Evolutionary conservation across 805 yeast species (phyloP), one percentile per base, ranked within the genome.

Genomic region (Debaryomyces castellii): DNA sequence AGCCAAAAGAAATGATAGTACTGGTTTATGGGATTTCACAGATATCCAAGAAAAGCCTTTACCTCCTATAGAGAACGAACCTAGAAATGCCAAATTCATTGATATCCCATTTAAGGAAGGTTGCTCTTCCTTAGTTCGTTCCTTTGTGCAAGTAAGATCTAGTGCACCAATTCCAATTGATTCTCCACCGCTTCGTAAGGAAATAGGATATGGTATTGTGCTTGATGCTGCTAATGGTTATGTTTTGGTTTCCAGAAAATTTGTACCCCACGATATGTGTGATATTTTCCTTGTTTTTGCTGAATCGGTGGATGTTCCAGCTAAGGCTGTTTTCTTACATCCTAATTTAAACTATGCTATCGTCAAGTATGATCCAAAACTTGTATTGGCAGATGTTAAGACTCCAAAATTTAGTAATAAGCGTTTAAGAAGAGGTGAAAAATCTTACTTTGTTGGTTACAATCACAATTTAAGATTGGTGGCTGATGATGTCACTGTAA

Each of bases 311-410:
- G 81, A 84, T 51, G 77, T 90, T 11, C 89, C 95, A 0, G 97
- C 85, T 1, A 74, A 81, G 51, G 94, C 90, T 21, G 82, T 82
- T 18, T 91, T 89, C 55, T 69, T 89, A 57, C 97, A 90, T 60
- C 97, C 97, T 27, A 81, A 88, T 30, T 88, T 85, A 54, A 90
- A 90, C 54, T 90, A 86, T 63, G 90, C 95, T 1, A 80, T 90
- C 46, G 73, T 91, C 21, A 80, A 87, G 61, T 91, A 89, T 62
- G 96, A 91, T 60, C 89, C 96, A 7, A 57, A 71, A 4, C 67
- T 89, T 41, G 85, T 91, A 12, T 62, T 77, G 18, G 91, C 96
- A 2, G 86, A 85, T 35, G 80, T 89, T 7, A 66, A 71, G 38
- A 78, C 95, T 1, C 94, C 96, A 3, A 71, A 72, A 45, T 78